Percentiles rank a stretch among this genome's conserved stretches.
phyloP scores from a whole-genome alignment of 2,329 filamentous ascomycete species.

The Pyrenophora graminea region DNA sequence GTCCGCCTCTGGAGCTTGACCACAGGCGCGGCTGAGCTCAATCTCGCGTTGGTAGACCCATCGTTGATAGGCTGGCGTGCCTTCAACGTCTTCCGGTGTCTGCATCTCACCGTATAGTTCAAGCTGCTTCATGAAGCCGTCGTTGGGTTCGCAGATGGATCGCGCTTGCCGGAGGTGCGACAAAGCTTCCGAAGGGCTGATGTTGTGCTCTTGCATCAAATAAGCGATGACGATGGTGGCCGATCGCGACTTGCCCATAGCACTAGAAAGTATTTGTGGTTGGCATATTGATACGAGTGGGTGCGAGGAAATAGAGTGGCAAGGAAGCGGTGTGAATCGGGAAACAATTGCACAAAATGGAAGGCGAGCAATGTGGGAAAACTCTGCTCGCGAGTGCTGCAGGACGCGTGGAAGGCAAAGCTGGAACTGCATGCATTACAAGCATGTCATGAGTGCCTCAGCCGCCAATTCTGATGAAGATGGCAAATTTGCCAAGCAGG shows the following conservation, averaged over 20 bases:
- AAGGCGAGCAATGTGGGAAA: slow-evolving; percentile 18
- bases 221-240: slow-evolving; percentile 84
- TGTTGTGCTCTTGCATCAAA: slow-evolving; percentile 65
- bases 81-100: slow-evolving; percentile 70
- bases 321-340: slow-evolving; percentile 42
- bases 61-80: slow-evolving; percentile 77
- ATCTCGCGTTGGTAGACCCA: slow-evolving; percentile 71
- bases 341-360: slow-evolving; percentile 21
- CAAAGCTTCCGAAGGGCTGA: slow-evolving; percentile 67
- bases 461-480: slow-evolving; percentile 29
- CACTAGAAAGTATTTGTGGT: slow-evolving; percentile 60
- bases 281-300: slow-evolving; percentile 42
- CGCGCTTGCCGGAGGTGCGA: slow-evolving; percentile 70
- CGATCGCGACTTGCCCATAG: slow-evolving; percentile 94
- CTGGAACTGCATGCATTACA: slow-evolving; percentile 13
- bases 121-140: slow-evolving; percentile 88
- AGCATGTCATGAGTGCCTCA: slow-evolving; percentile 1
- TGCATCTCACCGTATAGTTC: slow-evolving; percentile 86
- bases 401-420: slow-evolving; percentile 30
- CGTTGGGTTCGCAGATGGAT: slow-evolving; percentile 83
- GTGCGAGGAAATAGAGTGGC: slow-evolving; percentile 34
- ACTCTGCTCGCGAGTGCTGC: slow-evolving; percentile 15
- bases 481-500: slow-evolving; percentile 42
- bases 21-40: slow-evolving; percentile 69
- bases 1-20: slow-evolving; percentile 74